phyloP scores from a whole-genome alignment of 495 filamentous ascomycete species.

The Hypoxylon subgilvum region DNA sequence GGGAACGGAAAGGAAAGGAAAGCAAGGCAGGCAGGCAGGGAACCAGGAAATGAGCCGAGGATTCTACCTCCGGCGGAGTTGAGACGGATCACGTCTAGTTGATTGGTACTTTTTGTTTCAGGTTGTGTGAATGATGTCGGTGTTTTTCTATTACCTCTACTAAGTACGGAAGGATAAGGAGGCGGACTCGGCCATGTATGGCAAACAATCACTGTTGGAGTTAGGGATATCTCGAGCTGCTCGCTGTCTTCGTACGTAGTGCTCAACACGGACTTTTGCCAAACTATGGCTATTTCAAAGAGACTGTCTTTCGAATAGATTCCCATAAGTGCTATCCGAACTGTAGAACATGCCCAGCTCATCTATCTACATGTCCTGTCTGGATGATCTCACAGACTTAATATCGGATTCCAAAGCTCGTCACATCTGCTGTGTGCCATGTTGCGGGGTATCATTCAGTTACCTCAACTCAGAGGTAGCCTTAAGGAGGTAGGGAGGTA shows the following conservation, averaged over 20 bases:
- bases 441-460: constrained; percentile 6
- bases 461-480: too few relatives aligned
- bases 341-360: too few relatives aligned
- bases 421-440: background rate
- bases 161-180: constrained; percentile 9
- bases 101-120: too few relatives aligned
- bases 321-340: too few relatives aligned
- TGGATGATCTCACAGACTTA: too few relatives aligned
- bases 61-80: constrained; percentile 23
- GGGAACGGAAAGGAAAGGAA: background rate
- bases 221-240: constrained; percentile 6
- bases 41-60: constrained; percentile 25
- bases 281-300: constrained; percentile 5
- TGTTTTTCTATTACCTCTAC: constrained; percentile 6
- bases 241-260: constrained; percentile 11
- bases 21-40: constrained; percentile 1
- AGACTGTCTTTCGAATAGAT: too few relatives aligned
- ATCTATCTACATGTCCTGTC: too few relatives aligned
- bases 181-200: background rate
- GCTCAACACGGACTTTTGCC: constrained; percentile 15
- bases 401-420: too few relatives aligned
- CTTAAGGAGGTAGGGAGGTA: too few relatives aligned
- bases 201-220: constrained; percentile 9
- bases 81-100: too few relatives aligned
- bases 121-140: too few relatives aligned